These are phyloP conservation scores for Colletotrichum tofieldiae DNA, from an alignment of 2,329 filamentous ascomycete species.

Conservation along the genomic window DNA sequence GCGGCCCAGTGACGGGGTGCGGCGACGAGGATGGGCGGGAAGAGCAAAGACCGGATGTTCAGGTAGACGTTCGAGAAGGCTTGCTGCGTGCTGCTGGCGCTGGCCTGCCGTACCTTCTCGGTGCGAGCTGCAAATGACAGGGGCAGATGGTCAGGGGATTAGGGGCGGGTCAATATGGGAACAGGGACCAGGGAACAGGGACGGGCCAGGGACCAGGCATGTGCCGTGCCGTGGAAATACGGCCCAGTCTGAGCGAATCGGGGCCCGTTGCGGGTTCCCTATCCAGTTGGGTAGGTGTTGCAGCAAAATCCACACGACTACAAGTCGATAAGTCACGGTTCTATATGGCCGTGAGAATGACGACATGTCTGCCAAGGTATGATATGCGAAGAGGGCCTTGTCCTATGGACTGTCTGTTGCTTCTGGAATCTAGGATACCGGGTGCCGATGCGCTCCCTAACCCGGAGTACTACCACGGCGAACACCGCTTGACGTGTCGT, in stretches of 20 bases:
- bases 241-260: not conserved
- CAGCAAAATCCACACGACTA: not conserved
- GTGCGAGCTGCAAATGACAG: conserved; percentile 5
- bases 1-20: conserved; percentile 29
- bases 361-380: not conserved
- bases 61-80: conserved; percentile 34
- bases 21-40: conserved; percentile 18
- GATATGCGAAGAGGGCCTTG: not conserved
- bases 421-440: too few species aligned
- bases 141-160: not conserved
- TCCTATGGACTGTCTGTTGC: too few species aligned
- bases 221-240: conserved; percentile 33
- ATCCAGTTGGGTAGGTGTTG: not conserved
- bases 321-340: not conserved
- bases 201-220: conserved; percentile 24
- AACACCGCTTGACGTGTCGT: not conserved
- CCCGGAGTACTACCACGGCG: not conserved
- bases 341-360: not conserved
- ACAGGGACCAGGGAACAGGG: conserved; percentile 14
- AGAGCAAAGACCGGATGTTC: conserved; percentile 35
- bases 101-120: not conserved
- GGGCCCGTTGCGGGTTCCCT: not conserved
- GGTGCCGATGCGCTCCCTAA: not conserved
- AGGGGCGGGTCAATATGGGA: not conserved
- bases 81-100: not conserved